Base-by-base conservation (phyloP, 352 stramenopile species). In the Pythium scleroteichum region DNA sequence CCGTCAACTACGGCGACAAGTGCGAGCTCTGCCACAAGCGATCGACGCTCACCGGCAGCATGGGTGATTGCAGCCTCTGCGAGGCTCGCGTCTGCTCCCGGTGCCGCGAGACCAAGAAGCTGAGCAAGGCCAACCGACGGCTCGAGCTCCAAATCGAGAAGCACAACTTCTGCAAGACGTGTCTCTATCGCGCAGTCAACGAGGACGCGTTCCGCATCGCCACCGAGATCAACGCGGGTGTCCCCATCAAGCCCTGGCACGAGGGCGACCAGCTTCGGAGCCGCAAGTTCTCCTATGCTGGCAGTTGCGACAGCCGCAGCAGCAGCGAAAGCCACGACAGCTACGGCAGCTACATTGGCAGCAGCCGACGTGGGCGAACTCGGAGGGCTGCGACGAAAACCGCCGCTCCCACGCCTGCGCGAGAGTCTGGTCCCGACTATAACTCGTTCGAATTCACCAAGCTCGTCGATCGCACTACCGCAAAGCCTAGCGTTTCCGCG, bases 121-220 rank as follows among this genome's bases (percentile, higher is more conserved):
- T 65, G 13, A 64, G 38, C 19, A 44, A 49, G 17, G 39, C 39
- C 23, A 64, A 57, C n/a, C 35, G 46, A 19, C 47, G 46, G 9
- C 38, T 56, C 2, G 56, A 64, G 27, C 47, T 64, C 38, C 38
- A 41, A 38, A 45, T 39, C 0, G 46, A 48, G 2, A 64, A 57
- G 38, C 29, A 57, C 47, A 48, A 56, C 20, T 48, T 64, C 3
- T 64, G 56, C 47, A 64, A 64, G 47, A 56, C 56, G 3, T 64
- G 56, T 26, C 35, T 64, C 23, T 39, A 56, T 29, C 35, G 47
- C 22, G 46, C 46, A 3, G 56, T 64, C 1, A 64, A 64, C 26
- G 56, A 64, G 10, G 56, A 64, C 38, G 47, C 56, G 16, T 27
- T 48, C 26, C 56, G 56, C 24, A 57, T 64, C 26, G 56, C 56